Base-by-base conservation (phyloP, 768 basidiomycete species). In the Phanerochaete carnosa region DNA sequence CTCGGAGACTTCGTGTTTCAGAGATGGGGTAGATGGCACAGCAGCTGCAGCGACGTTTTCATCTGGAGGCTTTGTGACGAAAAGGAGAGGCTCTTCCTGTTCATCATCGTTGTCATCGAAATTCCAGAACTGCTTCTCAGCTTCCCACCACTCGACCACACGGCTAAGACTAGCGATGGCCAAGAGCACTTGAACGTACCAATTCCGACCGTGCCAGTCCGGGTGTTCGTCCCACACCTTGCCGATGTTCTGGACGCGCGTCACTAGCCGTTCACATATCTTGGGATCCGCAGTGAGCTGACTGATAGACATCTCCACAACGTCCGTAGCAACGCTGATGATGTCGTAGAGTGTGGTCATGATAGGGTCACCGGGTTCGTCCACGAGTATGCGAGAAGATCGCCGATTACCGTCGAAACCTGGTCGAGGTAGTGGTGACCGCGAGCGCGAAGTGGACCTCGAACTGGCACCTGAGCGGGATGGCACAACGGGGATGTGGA, bases 131-230 rank as follows among this genome's bases (percentile, higher is more conserved):
- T 95, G 94, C 70, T 95, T 95, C 78, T 98, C 96, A 12, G 97
- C 97, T 74, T 97, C 95, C 94, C 95, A 98, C 96, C 97, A 99
- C 70, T 98, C 97, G 64, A 98, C 90, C 29, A 98, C 97, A 60
- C 96, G 90, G 73, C 90, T 92, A 64, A 99, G 86, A 68, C 93
- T 94, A 32, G 97, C 97, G 51, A 98, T 89, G 23, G 97, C 96
- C 52, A 98, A 87, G 4, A 98, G 82, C 28, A 98, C 89, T 70
- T 96, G 95, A 55, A 98, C 95, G 75, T 98, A 98, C 97, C 96
- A 99, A 61, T 91, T 94, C 59, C 96, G 83, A 26, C 97, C 95
- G 66, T 95, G 94, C 92, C 95, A 98, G 72, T 98, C 95, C 23
- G 95, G 93, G 75, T 98, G 93, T 54, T 96, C 94, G 66, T 98